Base-by-base conservation (phyloP, 75 land plant genomes). In the Pseudotsuga menziesii region DNA sequence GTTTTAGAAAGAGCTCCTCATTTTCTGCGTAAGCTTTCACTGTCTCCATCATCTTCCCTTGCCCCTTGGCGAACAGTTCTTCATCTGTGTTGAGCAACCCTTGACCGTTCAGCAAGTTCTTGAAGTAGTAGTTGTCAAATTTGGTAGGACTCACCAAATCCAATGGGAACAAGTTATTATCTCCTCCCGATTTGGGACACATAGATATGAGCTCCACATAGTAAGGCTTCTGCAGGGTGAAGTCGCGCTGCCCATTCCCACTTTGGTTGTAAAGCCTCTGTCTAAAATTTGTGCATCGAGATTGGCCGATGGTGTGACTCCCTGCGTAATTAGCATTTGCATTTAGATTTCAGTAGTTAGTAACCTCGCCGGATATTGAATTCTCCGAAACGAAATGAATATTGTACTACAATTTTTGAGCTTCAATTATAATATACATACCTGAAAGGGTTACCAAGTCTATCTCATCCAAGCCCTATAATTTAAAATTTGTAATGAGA, bases 381-480 rank as follows among this genome's bases (percentile, higher is more conserved):
- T n/a, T n/a, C n/a, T n/a, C n/a, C n/a, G n/a, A n/a, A n/a, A n/a
- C n/a, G n/a, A n/a, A n/a, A n/a, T n/a, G n/a, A n/a, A n/a, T n/a
- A n/a, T n/a, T 29, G 32, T 29, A 29, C 1, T 29, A 29, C 32
- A 29, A 29, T 29, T 29, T 29, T 0, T 29, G 32, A 29, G 32
- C 32, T 29, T 29, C 32, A 29, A 29, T 29, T 29, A 29, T 29
- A 29, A 29, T 29, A 29, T 29, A 29, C 32, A 29, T 62, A 91
- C 96, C 96, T 59, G 93, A 93, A 59, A 93, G 90, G 3, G 89
- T 81, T 15, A 93, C 95, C 23, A 94, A 80, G 80, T 94, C 98
- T 27, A 77, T 82, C 32, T 80, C 61, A 60, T 88, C 64, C n/a
- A 94, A 90, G 4, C 95, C 95, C 77, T 88, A 76, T 27, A 61